Percentiles rank a stretch among this genome's conserved stretches.
These are phyloP conservation scores for Amphibolis antarctica DNA, from an alignment of 106 monocot species.

Conservation along the genomic window DNA sequence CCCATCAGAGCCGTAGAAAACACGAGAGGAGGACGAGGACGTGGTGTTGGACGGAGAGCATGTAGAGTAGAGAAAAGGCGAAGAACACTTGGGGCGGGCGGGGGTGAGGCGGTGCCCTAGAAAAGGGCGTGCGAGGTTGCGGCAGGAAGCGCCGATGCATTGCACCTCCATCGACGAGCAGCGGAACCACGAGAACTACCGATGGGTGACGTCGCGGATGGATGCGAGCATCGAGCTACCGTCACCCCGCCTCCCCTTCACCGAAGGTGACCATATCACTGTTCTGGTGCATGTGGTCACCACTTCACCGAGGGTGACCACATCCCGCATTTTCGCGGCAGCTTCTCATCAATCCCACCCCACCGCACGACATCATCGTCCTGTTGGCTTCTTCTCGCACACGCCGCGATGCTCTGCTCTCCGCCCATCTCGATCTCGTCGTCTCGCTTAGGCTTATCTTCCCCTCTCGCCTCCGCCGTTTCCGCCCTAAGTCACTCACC, in stretches of 20 bases:
- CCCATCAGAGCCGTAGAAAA: neutral
- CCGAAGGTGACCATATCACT: too few species aligned
- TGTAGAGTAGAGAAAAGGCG: neutral
- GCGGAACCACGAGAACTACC: neutral
- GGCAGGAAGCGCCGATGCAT: constrained; percentile 23
- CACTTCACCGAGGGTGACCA: too few species aligned
- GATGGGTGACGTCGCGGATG: too few species aligned
- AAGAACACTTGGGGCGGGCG: neutral
- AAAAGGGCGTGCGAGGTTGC: constrained; percentile 5
- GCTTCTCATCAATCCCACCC: too few species aligned
- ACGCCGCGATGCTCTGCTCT: neutral
- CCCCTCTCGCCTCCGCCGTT: neutral
- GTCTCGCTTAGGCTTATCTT: neutral
- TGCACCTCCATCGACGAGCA: constrained; percentile 16
- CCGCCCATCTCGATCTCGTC: neutral
- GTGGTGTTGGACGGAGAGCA: neutral
- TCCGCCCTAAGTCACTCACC: neutral
- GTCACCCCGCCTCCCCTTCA: too few species aligned
- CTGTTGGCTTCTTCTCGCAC: neutral
- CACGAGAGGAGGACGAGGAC: neutral
- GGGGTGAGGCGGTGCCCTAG: constrained; percentile 8
- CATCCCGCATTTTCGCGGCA: neutral
- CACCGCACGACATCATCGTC: too few species aligned
- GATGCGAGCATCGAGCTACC: too few species aligned
- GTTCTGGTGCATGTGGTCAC: too few species aligned